Conservation (phyloP, 2,329 filamentous ascomycete species). For the Nothopassalora personata region DNA sequence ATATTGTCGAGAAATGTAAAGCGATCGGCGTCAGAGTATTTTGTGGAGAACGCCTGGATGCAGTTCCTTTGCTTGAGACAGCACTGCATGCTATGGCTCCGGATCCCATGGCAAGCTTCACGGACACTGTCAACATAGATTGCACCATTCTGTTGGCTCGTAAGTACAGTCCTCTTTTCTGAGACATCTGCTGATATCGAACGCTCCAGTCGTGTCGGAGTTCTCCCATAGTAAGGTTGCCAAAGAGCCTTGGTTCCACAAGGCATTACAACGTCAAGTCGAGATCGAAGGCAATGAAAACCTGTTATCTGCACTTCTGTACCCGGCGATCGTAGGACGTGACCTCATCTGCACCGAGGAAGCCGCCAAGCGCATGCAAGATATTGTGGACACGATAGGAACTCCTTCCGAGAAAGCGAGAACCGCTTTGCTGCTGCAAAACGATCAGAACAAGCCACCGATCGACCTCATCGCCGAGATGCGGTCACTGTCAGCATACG, state of each 20-base stretch:
- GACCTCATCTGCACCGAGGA: conserved; percentile 61
- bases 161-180: too few species aligned
- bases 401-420: conserved; percentile 57
- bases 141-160: conserved; percentile 64
- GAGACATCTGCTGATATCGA: too few species aligned
- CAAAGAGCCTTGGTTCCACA: conserved; percentile 51
- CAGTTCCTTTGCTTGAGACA: conserved; percentile 19
- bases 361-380: conserved; percentile 60
- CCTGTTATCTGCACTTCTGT: conserved; percentile 56
- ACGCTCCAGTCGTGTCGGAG: conserved; percentile 55
- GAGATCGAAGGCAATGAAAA: conserved; percentile 58
- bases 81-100: conserved; percentile 33
- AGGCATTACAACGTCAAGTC: conserved; percentile 59
- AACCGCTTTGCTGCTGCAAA: conserved; percentile 54
- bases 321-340: conserved; percentile 54
- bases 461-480: conserved; percentile 29
- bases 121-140: conserved; percentile 53
- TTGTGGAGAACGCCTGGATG: conserved; percentile 27
- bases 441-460: conserved; percentile 34
- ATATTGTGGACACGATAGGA: conserved; percentile 60
- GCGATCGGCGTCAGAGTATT: conserved; percentile 42
- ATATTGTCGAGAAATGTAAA: conserved; percentile 52
- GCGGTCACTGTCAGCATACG: conserved; percentile 48
- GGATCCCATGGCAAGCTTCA: conserved; percentile 36
- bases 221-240: conserved; percentile 56